Conservation (phyloP, 1,284 basidiomycete species). For the Leccinum griseonigrum region DNA sequence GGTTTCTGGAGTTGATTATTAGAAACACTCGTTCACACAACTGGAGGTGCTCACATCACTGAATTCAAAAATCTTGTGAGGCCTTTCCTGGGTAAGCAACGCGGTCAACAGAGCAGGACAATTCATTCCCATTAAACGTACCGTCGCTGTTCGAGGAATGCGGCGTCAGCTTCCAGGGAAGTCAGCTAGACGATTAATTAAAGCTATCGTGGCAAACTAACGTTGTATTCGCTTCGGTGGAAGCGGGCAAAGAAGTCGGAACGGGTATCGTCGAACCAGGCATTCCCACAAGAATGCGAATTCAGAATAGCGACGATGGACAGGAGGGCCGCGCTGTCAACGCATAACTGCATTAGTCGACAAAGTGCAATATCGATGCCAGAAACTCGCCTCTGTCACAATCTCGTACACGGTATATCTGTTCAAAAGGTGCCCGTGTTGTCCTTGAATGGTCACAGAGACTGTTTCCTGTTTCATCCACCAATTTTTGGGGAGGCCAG, state of each 20-base stretch:
- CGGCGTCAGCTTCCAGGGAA: slow-evolving; percentile 64
- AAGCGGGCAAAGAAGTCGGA: slow-evolving; percentile 84
- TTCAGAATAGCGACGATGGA: slow-evolving; percentile 82
- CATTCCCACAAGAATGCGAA: slow-evolving; percentile 88
- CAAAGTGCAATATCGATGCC: background rate
- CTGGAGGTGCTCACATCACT: slow-evolving; percentile 53
- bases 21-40: background rate
- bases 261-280: slow-evolving; percentile 79
- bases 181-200: slow-evolving; percentile 7
- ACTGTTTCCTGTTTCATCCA: slow-evolving; percentile 80
- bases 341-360: slow-evolving; percentile 11
- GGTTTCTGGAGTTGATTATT: slow-evolving; percentile 56
- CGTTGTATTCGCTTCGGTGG: slow-evolving; percentile 91
- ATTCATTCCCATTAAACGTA: slow-evolving; percentile 25
- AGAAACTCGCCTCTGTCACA: slow-evolving; percentile 65
- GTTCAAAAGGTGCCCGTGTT: slow-evolving; percentile 87
- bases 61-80: slow-evolving; percentile 81
- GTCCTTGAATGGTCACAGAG: slow-evolving; percentile 70
- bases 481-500: slow-evolving; percentile 74
- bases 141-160: slow-evolving; percentile 88
- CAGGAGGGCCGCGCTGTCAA: slow-evolving; percentile 57
- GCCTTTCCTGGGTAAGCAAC: slow-evolving; percentile 55
- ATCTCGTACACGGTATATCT: slow-evolving; percentile 81
- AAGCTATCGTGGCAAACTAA: slow-evolving; percentile 39
- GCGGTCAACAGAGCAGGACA: background rate